A percentile compares a stretch with the other conserved stretches of the same genome.
Conservation (phyloP, 495 filamentous ascomycete species). For the Chaetomium cochliodes region DNA sequence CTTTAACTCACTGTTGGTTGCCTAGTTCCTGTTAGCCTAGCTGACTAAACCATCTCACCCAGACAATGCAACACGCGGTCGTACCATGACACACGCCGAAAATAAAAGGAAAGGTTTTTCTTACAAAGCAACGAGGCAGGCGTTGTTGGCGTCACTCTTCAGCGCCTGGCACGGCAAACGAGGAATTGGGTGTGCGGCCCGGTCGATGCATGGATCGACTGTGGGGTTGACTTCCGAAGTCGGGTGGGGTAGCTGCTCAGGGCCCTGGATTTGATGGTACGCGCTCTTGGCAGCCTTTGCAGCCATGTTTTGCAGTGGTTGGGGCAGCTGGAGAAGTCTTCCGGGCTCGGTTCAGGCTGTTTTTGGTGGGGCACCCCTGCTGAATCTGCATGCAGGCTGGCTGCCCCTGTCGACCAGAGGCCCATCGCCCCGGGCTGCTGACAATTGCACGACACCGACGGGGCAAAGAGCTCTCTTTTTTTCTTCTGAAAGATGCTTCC, state of each 20-base stretch:
- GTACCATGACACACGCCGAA: background rate
- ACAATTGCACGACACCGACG: slow-evolving; percentile 16
- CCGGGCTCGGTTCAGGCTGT: background rate
- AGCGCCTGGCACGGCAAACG: background rate
- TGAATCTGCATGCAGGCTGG: slow-evolving; percentile 22
- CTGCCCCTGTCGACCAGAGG: slow-evolving; percentile 11
- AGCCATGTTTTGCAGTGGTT: background rate
- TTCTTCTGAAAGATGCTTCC: background rate
- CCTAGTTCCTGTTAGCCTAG: too few relatives aligned
- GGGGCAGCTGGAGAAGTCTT: background rate
- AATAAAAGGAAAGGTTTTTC: background rate
- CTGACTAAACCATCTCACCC: too few relatives aligned
- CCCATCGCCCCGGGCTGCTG: slow-evolving; percentile 18
- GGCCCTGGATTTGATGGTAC: slow-evolving; percentile 9
- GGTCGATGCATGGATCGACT: background rate
- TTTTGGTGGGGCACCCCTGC: background rate
- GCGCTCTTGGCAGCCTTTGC: background rate
- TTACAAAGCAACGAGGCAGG: slow-evolving; percentile 10
- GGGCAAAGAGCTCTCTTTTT: background rate
- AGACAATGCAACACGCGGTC: background rate
- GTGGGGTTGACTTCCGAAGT: slow-evolving; percentile 7
- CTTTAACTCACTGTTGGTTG: too few relatives aligned
- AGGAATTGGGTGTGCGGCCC: background rate
- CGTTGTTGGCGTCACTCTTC: slow-evolving; percentile 1
- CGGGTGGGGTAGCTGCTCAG: slow-evolving; percentile 8